Evolutionary conservation across 2,329 filamentous ascomycete genomes (phyloP).

Genomic region (Mollisia scopiformis): DNA sequence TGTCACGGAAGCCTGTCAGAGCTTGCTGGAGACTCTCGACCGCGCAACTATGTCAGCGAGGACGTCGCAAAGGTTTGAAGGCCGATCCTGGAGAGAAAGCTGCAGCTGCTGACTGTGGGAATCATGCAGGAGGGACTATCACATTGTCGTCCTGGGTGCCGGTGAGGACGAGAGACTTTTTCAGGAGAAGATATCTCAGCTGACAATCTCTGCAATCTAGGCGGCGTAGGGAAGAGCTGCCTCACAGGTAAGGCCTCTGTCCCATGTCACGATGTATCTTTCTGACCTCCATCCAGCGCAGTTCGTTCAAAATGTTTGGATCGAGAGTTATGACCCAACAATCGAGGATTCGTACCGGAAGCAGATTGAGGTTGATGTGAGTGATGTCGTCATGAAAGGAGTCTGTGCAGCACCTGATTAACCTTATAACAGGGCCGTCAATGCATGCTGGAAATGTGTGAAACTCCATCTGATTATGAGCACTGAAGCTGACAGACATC

Average conservation of each 20-base stretch:
- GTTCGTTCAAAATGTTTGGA: slow-evolving; percentile 78
- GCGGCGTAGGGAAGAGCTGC: slow-evolving; percentile 77
- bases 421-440: slow-evolving; percentile 59
- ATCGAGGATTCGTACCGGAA: slow-evolving; percentile 66
- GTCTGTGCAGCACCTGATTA: slow-evolving; percentile 7
- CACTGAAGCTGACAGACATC: slow-evolving; percentile 19
- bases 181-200: slow-evolving; percentile 9
- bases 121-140: slow-evolving; percentile 59
- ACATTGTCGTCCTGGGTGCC: slow-evolving; percentile 68
- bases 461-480: slow-evolving; percentile 15
- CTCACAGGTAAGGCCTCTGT: slow-evolving; percentile 61
- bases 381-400: slow-evolving; percentile 38
- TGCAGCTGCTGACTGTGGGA: slow-evolving; percentile 5
- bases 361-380: slow-evolving; percentile 68
- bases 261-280: slow-evolving; percentile 2
- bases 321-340: slow-evolving; percentile 67
- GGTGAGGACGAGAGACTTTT: slow-evolving; percentile 44
- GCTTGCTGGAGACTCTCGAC: background rate
- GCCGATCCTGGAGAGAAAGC: background rate
- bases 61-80: slow-evolving; percentile 29
- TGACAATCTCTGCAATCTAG: slow-evolving; percentile 43
- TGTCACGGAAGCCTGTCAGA: background rate
- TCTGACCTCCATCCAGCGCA: slow-evolving; percentile 49
- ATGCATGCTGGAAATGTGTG: slow-evolving; percentile 73
- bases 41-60: slow-evolving; percentile 28